Evolutionary conservation across 1,284 basidiomycete species (phyloP).

Genomic region (Ustilago shanxiensis): DNA sequence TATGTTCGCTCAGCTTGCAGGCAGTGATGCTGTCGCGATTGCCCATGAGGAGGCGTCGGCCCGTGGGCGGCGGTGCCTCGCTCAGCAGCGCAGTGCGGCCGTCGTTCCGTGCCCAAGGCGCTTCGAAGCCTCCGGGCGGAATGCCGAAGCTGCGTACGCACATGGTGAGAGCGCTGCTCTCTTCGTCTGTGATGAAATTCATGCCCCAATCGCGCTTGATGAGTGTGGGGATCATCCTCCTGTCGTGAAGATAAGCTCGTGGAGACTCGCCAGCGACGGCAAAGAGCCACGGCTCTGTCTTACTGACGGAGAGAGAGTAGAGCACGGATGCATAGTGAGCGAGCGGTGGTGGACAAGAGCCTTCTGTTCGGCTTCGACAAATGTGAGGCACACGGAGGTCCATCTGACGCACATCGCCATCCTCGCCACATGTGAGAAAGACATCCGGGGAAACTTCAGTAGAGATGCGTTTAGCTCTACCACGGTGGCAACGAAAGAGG

Average conservation of each 20-base stretch:
- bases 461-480: conserved; percentile 79
- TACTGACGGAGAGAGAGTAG: conserved; percentile 72
- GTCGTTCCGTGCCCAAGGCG: conserved; percentile 24
- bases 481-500: conserved; percentile 65
- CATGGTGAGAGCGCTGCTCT: conserved; percentile 75
- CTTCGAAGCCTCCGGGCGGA: conserved; percentile 69
- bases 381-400: conserved; percentile 81
- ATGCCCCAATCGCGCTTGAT: conserved; percentile 81
- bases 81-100: conserved; percentile 22
- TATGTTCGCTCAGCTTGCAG: conserved; percentile 61
- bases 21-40: conserved; percentile 63
- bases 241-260: conserved; percentile 88
- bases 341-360: conserved; percentile 77
- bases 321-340: conserved; percentile 72
- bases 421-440: conserved; percentile 88
- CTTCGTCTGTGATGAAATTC: conserved; percentile 70
- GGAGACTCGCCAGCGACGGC: conserved; percentile 71
- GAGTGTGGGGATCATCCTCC: conserved; percentile 80
- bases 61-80: conserved; percentile 8
- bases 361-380: conserved; percentile 66
- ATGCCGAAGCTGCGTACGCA: conserved; percentile 88
- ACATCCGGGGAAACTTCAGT: conserved; percentile 84
- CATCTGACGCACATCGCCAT: conserved; percentile 79
- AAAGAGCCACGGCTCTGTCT: conserved; percentile 72
- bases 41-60: conserved; percentile 23